Conservation (phyloP, 768 basidiomycete genomes). For the Rhodotorula paludigena region DNA sequence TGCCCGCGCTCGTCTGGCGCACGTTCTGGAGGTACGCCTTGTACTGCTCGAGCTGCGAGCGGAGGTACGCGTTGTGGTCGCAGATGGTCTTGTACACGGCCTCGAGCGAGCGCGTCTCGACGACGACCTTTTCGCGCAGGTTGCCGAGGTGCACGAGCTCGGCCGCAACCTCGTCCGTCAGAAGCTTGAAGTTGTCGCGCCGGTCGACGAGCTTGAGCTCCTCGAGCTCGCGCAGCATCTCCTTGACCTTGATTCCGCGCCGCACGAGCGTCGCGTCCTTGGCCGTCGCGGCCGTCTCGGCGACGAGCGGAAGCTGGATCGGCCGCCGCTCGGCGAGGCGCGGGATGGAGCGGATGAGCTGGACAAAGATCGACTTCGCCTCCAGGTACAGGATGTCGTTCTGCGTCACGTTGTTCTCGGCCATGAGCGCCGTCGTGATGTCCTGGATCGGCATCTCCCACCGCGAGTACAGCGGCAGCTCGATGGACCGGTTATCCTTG, state of each 20-base stretch:
- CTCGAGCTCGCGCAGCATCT: constrained; percentile 94
- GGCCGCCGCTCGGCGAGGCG: constrained; percentile 75
- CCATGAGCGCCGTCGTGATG: constrained; percentile 88
- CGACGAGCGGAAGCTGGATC: constrained; percentile 78
- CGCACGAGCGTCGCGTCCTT: constrained; percentile 94
- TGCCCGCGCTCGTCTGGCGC: constrained; percentile 81
- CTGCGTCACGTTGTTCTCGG: constrained; percentile 81
- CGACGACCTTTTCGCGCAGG: constrained; percentile 85
- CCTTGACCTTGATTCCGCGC: constrained; percentile 98
- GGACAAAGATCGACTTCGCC: constrained; percentile 97
- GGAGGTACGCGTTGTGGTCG: constrained; percentile 96
- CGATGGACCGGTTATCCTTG: constrained; percentile 93
- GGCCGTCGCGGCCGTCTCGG: constrained; percentile 91
- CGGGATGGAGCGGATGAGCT: constrained; percentile 91
- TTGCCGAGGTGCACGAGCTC: constrained; percentile 96
- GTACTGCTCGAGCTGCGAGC: constrained; percentile 96
- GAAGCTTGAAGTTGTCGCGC: constrained; percentile 78
- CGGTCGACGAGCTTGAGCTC: constrained; percentile 79
- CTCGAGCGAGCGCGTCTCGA: constrained; percentile 87
- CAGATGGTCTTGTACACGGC: constrained; percentile 99
- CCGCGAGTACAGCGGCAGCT: constrained; percentile 85
- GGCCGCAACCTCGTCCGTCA: constrained; percentile 94
- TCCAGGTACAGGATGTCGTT: constrained; percentile 99
- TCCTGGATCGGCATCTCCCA: constrained; percentile 99
- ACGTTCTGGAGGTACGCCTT: constrained; percentile 99